A percentile compares a stretch with the other conserved stretches of the same genome.
These are phyloP conservation scores for Neurospora sp. DNA, from an alignment of 495 filamentous ascomycete genomes.

Conservation along the genomic window DNA sequence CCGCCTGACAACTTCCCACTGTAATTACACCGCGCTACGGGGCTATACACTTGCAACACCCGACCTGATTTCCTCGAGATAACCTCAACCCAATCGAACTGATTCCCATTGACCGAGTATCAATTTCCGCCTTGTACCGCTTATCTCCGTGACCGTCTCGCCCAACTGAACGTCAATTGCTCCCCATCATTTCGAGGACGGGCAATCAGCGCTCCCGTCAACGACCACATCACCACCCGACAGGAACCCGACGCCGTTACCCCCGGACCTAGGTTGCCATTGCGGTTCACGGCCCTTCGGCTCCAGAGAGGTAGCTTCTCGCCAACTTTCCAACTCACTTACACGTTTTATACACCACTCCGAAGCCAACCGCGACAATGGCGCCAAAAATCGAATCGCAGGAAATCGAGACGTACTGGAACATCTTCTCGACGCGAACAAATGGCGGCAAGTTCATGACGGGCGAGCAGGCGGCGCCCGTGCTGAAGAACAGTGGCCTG, in stretches of 20 bases:
- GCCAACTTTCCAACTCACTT: not conserved
- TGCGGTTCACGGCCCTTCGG: not conserved
- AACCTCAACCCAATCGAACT: not conserved
- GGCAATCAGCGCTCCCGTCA: not conserved
- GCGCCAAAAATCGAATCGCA: slow-evolving; percentile 86
- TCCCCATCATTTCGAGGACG: not conserved
- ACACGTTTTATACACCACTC: not conserved
- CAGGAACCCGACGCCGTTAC: not conserved
- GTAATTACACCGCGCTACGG: not conserved
- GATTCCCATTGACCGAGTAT: not conserved
- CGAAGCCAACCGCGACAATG: slow-evolving; percentile 20
- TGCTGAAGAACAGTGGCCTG: slow-evolving; percentile 91
- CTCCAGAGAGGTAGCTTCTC: not conserved
- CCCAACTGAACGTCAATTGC: not conserved
- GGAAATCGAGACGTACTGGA: slow-evolving; percentile 98
- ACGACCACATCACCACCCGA: not conserved
- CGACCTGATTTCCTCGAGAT: not conserved
- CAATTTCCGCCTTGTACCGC: not conserved
- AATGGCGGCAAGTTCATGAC: slow-evolving; percentile 77
- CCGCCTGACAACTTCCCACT: not conserved
- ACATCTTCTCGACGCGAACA: slow-evolving; percentile 84
- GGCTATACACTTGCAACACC: not conserved
- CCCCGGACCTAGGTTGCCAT: not conserved
- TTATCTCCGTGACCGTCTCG: not conserved
- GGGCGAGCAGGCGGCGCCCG: slow-evolving; percentile 82